Base-by-base conservation (phyloP, 371 early-diverging fungal species). In the Sporodiniella umbellata region DNA sequence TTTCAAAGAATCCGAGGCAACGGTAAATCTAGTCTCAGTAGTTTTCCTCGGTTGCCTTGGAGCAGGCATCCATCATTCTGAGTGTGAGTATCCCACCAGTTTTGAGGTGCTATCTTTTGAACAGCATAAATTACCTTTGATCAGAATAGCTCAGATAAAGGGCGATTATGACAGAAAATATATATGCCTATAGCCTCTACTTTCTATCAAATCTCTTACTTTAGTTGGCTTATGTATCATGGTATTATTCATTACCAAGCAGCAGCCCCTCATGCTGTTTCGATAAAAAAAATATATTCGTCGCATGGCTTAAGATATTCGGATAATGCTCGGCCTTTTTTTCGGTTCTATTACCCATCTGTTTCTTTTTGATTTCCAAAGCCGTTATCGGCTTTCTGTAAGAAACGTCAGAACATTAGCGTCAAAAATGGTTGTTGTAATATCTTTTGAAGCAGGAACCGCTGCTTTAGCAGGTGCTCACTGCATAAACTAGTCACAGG, bases 341-440 rank as follows among this genome's bases (percentile, higher is more conserved):
- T 38, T 45, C 45, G 11, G 33, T 33, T 42, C 24, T 46, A 46
- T 35, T 23, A 46, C 35, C 47, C 8, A n/a, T 15, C 15, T 14
- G 47, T 48, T 48, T 54, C 37, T 47, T 48, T 28, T 54, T 48
- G 22, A 44, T 18, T 40, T 35, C 28, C n/a, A 48, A 33, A 37
- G 44, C 48, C 18, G 38, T 37, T 44, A 35, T 35, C 23, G 51
- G 56, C 33, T 50, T 56, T 39, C 46, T 56, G 45, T 45, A 45
- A 30, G 50, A 50, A 15, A 56, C 40, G 28, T 50, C 51, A 39
- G 51, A 45, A n/a, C 40, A 26, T 46, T 51, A 39, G 57, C 57
- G 26, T 48, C 51, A 23, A 51, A 33, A 17, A 51, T 57, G 26
- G 51, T 57, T 30, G 46, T 51, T 33, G 48, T 55, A 28, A 35